phyloP scores from a whole-genome alignment of 2,329 filamentous ascomycete species.

The Rhynchosporium graminicola region DNA sequence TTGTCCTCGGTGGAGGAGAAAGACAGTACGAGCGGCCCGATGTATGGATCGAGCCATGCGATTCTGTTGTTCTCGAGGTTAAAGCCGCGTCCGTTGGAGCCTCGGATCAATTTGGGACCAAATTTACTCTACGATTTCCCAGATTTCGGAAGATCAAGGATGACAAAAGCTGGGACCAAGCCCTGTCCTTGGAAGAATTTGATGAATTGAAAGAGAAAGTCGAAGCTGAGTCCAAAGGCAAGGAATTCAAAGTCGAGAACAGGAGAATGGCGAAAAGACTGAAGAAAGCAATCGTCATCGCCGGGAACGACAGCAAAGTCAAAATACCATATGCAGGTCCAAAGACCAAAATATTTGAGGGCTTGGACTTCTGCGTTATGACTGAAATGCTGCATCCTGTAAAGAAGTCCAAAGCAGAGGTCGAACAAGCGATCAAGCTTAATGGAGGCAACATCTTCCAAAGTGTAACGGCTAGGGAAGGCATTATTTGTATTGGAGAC shows the following conservation, averaged over 20 bases:
- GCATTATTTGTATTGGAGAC: slow-evolving; percentile 76
- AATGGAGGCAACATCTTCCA: slow-evolving; percentile 82
- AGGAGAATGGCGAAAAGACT: slow-evolving; percentile 59
- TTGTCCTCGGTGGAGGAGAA: slow-evolving; percentile 80
- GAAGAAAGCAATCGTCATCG: slow-evolving; percentile 70
- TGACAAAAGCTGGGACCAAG: slow-evolving; percentile 84
- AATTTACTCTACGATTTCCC: slow-evolving; percentile 83
- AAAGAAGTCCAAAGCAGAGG: slow-evolving; percentile 74
- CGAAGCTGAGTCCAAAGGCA: slow-evolving; percentile 71
- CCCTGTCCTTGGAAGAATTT: slow-evolving; percentile 78
- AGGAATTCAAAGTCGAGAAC: slow-evolving; percentile 76
- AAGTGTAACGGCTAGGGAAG: slow-evolving; percentile 60
- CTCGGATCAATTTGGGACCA: slow-evolving; percentile 76
- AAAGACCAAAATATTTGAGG: slow-evolving; percentile 68
- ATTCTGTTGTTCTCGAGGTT: slow-evolving; percentile 84
- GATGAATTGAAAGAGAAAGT: slow-evolving; percentile 66
- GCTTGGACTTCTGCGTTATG: slow-evolving; percentile 79
- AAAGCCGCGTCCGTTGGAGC: slow-evolving; percentile 79
- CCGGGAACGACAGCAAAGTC: slow-evolving; percentile 61
- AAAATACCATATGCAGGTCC: slow-evolving; percentile 57
- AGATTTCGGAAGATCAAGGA: slow-evolving; percentile 78
- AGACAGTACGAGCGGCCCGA: slow-evolving; percentile 77
- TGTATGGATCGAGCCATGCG: slow-evolving; percentile 86
- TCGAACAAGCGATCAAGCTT: slow-evolving; percentile 80
- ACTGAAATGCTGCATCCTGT: slow-evolving; percentile 70